Conservation (phyloP, 805 yeast genomes). For the Pichia deserticola region DNA sequence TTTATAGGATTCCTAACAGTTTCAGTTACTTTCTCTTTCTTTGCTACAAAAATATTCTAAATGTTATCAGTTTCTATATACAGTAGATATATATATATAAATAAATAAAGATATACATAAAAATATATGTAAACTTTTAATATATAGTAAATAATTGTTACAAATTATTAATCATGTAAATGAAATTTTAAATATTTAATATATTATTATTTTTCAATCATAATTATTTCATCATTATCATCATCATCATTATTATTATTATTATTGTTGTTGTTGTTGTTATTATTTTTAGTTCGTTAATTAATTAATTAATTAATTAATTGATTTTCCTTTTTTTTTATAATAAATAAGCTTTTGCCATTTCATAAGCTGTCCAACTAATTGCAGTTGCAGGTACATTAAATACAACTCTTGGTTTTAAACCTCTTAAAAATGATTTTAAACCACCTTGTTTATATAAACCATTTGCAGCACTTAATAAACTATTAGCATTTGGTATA, state of each 20-base stretch:
- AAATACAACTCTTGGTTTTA: constrained; percentile 83
- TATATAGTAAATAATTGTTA: too few relatives aligned
- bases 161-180: too few relatives aligned
- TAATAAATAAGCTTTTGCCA: constrained; percentile 74
- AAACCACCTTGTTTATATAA: constrained; percentile 55
- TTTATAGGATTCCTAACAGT: constrained; percentile 74
- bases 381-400: constrained; percentile 96
- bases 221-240: too few relatives aligned
- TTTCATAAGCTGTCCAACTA: constrained; percentile 95
- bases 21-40: constrained; percentile 69
- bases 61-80: background rate
- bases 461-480: constrained; percentile 61
- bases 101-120: too few relatives aligned
- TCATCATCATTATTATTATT: too few relatives aligned
- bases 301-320: background rate
- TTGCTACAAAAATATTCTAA: constrained; percentile 6
- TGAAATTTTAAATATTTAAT: too few relatives aligned
- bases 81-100: background rate
- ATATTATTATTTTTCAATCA: too few relatives aligned
- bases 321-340: background rate
- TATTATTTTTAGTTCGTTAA: too few relatives aligned
- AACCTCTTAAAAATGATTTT: constrained; percentile 71
- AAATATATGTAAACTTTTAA: too few relatives aligned
- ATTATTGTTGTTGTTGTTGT: too few relatives aligned
- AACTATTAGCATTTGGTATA: constrained; percentile 52